A percentile compares a stretch with the other conserved stretches of the same genome.
phyloP scores from a whole-genome alignment of 176 grass and related monocot species.

The Oryza punctata region DNA sequence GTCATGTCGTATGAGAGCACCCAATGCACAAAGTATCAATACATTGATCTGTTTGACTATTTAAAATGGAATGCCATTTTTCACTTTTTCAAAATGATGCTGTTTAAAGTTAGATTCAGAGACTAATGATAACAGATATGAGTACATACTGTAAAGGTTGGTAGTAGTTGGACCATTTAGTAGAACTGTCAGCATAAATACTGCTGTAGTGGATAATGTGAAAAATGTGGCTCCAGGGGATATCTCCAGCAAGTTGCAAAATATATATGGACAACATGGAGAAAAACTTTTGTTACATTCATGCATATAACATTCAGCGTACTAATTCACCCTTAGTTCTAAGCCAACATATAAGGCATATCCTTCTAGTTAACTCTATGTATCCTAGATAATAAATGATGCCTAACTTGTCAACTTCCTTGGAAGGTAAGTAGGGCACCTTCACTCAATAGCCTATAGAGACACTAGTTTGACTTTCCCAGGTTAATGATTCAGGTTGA shows the following conservation, averaged over 20 bases:
- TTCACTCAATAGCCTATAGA: conserved; percentile 1
- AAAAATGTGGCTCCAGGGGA: background rate
- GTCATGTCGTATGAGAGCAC: background rate
- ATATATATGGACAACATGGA: background rate
- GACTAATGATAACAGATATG: background rate
- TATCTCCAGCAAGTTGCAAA: background rate
- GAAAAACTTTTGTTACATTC: background rate
- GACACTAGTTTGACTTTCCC: background rate
- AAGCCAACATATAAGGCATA: background rate
- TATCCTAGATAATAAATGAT: conserved; percentile 14
- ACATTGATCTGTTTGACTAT: background rate
- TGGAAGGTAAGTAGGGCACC: background rate
- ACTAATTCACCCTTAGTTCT: background rate
- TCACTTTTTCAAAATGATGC: conserved; percentile 7
- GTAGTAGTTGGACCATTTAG: conserved; percentile 9
- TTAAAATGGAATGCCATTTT: background rate
- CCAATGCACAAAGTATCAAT: background rate
- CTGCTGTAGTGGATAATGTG: background rate
- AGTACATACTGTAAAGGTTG: conserved; percentile 1
- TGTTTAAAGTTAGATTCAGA: background rate
- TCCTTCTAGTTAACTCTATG: background rate
- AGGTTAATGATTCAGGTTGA: background rate
- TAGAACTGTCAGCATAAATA: background rate
- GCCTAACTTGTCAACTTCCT: background rate
- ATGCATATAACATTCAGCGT: conserved; percentile 9